Evolutionary conservation across 2,329 filamentous ascomycete species (phyloP).

Genomic region (Dactylellina cionopaga): DNA sequence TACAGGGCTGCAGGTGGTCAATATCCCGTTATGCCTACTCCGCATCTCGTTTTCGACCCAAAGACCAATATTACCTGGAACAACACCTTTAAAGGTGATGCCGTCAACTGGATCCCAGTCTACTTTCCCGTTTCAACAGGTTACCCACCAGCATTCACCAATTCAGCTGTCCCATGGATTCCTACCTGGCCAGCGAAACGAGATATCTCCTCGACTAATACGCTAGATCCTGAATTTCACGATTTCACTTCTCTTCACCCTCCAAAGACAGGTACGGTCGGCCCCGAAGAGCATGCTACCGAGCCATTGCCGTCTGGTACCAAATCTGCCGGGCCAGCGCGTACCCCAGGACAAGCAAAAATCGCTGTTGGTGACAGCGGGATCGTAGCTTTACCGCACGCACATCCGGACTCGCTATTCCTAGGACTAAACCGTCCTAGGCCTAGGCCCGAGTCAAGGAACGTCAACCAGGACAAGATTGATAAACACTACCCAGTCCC

Average conservation of each 20-base stretch:
- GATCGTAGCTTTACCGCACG: no score
- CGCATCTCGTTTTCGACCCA: constrained; percentile 27
- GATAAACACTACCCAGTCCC: constrained; percentile 14
- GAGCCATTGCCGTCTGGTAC: no score
- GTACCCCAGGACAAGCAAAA: no score
- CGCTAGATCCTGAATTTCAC: no score
- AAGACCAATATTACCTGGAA: constrained; percentile 44
- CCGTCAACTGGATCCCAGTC: constrained; percentile 5
- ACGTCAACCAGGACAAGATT: background rate
- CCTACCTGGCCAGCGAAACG: background rate
- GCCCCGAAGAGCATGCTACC: no score
- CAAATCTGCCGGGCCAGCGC: no score
- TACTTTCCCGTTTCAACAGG: constrained; percentile 26
- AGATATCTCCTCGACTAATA: background rate
- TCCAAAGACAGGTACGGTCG: no score
- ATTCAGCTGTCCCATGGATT: background rate
- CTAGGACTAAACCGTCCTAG: background rate
- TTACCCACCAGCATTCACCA: constrained; percentile 13
- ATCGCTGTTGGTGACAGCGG: no score
- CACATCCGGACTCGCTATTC: no score
- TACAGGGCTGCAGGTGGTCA: constrained; percentile 2
- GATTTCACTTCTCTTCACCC: no score
- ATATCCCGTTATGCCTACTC: constrained; percentile 3
- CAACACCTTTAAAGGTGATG: constrained; percentile 24
- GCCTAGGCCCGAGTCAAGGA: background rate